Conservation (phyloP, 306 rosid genomes). For the Ammopiptanthus mongolicus region DNA sequence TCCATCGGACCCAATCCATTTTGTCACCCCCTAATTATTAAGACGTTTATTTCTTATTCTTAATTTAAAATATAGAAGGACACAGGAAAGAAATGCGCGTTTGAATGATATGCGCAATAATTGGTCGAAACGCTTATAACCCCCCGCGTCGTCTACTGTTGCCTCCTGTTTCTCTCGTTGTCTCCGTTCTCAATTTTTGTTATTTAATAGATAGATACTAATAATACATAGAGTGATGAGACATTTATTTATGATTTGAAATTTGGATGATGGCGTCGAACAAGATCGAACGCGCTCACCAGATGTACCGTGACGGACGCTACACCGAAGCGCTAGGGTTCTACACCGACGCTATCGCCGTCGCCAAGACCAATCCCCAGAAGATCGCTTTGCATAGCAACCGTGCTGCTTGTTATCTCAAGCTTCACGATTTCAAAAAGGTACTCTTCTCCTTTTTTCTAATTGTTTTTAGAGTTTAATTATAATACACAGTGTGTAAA, state of each 20-base stretch:
- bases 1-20: too few relatives aligned
- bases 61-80: too few relatives aligned
- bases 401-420: constrained; percentile 86
- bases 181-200: background rate
- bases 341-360: constrained; percentile 71
- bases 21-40: too few relatives aligned
- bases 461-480: too few relatives aligned
- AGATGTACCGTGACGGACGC: constrained; percentile 78
- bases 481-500: too few relatives aligned
- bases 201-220: too few relatives aligned
- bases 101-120: background rate
- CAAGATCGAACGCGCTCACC: constrained; percentile 86
- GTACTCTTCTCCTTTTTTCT: constrained; percentile 23
- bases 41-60: too few relatives aligned
- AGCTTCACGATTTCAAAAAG: constrained; percentile 82
- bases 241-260: background rate
- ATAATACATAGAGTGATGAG: too few relatives aligned
- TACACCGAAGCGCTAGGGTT: constrained; percentile 74
- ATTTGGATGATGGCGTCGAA: constrained; percentile 39
- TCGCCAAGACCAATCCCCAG: constrained; percentile 72
- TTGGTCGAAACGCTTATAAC: background rate
- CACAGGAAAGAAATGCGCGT: too few relatives aligned
- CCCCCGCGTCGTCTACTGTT: background rate
- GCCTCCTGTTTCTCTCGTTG: background rate
- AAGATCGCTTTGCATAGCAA: constrained; percentile 81